Evolutionary conservation across 768 basidiomycete genomes (phyloP).

Genomic region (Tulasnella sp.): DNA sequence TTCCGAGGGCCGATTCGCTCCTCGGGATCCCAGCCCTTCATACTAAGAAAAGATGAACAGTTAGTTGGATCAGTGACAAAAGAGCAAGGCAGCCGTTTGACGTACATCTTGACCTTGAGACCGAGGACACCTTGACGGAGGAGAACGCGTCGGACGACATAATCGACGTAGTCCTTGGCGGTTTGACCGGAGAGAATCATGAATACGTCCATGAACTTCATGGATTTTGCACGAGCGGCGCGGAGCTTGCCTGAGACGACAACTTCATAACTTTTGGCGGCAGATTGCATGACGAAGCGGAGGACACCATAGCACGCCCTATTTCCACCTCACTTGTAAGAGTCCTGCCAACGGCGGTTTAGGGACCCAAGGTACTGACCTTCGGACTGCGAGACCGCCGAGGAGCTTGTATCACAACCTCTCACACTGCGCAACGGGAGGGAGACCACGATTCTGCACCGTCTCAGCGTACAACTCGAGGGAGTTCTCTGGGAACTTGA

Average conservation of each 20-base stretch:
- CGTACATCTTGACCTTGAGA: slow-evolving; percentile 99
- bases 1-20: slow-evolving; percentile 81
- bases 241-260: slow-evolving; percentile 99
- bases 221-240: slow-evolving; percentile 98
- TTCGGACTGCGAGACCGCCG: slow-evolving; percentile 96
- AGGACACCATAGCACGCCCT: slow-evolving; percentile 99
- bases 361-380: slow-evolving; percentile 60
- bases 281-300: slow-evolving; percentile 99
- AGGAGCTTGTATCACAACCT: slow-evolving; percentile 97
- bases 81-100: too few relatives aligned
- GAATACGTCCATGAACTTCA: slow-evolving; percentile 99
- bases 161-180: slow-evolving; percentile 89
- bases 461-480: slow-evolving; percentile 99
- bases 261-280: slow-evolving; percentile 99
- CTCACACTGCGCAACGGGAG: slow-evolving; percentile 98
- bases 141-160: slow-evolving; percentile 95
- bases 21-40: slow-evolving; percentile 94
- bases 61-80: too few relatives aligned
- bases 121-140: slow-evolving; percentile 98
- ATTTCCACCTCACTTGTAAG: slow-evolving; percentile 1
- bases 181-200: slow-evolving; percentile 99
- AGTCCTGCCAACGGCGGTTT: not conserved
- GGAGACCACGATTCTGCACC: slow-evolving; percentile 95
- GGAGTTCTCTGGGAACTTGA: slow-evolving; percentile 99
- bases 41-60: slow-evolving; percentile 39